phyloP scores from a whole-genome alignment of 768 basidiomycete genomes.

The Agaricus subrufescens region DNA sequence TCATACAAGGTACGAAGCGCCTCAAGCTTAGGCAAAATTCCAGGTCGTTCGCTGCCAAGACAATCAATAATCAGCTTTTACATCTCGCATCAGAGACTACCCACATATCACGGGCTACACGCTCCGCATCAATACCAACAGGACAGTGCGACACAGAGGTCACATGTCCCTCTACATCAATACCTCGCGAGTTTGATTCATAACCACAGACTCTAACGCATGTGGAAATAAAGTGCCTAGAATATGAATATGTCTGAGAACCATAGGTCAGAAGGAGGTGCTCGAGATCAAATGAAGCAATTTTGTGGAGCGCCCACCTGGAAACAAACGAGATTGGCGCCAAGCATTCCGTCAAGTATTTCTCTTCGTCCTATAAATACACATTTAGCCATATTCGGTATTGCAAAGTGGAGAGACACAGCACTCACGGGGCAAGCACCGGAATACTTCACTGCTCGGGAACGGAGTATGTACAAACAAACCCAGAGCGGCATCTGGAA shows the following conservation, averaged over 20 bases:
- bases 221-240: slow-evolving; percentile 90
- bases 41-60: slow-evolving; percentile 54
- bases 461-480: slow-evolving; percentile 98
- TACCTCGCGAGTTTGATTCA: slow-evolving; percentile 66
- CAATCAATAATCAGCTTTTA: too few relatives aligned
- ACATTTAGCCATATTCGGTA: neutral
- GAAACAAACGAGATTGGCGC: slow-evolving; percentile 95
- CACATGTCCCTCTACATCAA: slow-evolving; percentile 86
- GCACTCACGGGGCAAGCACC: slow-evolving; percentile 80
- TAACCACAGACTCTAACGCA: slow-evolving; percentile 96
- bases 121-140: slow-evolving; percentile 91
- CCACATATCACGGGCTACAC: slow-evolving; percentile 78
- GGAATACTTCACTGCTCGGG: slow-evolving; percentile 94
- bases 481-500: slow-evolving; percentile 71
- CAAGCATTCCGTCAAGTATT: slow-evolving; percentile 96
- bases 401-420: neutral
- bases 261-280: neutral
- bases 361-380: slow-evolving; percentile 70
- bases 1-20: slow-evolving; percentile 82
- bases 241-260: slow-evolving; percentile 82
- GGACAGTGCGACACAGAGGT: slow-evolving; percentile 86
- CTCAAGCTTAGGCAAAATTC: slow-evolving; percentile 86
- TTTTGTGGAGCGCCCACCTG: slow-evolving; percentile 39
- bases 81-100: slow-evolving; percentile 17
- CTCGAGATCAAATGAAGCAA: slow-evolving; percentile 1